Evolutionary conservation across 1,284 basidiomycete species (phyloP), one percentile per base, ranked within the genome.

Genomic region (Trichosporon sp.): DNA sequence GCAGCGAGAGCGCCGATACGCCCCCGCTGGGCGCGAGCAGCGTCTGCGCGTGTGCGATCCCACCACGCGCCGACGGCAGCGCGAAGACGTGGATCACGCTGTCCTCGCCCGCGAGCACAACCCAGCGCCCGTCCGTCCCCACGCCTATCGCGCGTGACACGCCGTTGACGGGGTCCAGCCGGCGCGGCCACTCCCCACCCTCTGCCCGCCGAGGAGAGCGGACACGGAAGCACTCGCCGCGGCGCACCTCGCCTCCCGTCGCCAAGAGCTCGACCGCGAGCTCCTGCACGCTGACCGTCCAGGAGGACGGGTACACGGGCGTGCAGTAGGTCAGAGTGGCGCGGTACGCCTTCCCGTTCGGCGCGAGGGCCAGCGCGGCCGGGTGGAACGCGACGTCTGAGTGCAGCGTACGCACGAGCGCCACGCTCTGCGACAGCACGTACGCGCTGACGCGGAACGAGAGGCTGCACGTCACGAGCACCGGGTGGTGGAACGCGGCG

Each of bases 381-480:
- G 82, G 82, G 71, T 82, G 81, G 70, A 79, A 81, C 2, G 78
- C 77, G 2, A 83, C 81, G 64, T 80, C 78, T 3, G 80, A 82
- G 65, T 80, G 77, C 56, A 83, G 74, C 0, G 77, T 79, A 35
- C 78, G 75, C 3, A 81, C 66, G 34, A 78, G 75, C 0, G 68
- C 65, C 4, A 66, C 64, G 1, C 62, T 67, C 1, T 67, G 38
- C 7, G 53, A 67, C 0, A 81, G 69, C 9, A 72, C 60, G 66
- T 80, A 83, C 8, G 82, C 74, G 1, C 75, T 77, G 15, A 83
- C 65, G 51, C 77, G 75, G 62, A 83, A 83, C 1, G 63, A 72
- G 12, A 72, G 65, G 0, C 80, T 80, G 63, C 81, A 82, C 21
- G 76, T 77, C 11, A 83, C 53, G 9, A 83, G 67, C 12, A 79